Evolutionary conservation across 805 yeast species (phyloP).

Genomic region (Pichia ethanolica): DNA sequence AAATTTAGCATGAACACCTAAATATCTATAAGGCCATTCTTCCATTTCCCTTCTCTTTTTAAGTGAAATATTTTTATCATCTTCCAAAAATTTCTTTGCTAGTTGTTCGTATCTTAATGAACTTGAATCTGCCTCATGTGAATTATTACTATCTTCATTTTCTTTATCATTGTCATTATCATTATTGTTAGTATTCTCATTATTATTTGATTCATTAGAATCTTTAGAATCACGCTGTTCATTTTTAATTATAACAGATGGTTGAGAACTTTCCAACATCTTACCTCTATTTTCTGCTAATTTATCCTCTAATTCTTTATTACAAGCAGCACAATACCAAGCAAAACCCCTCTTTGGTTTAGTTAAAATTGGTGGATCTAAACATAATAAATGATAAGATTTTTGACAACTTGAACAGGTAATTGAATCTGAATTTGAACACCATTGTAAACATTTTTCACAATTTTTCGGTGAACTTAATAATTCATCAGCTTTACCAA

Average conservation of each 20-base stretch:
- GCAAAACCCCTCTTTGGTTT: slow-evolving; percentile 85
- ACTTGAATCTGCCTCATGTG: slow-evolving; percentile 10
- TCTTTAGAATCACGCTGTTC: neutral
- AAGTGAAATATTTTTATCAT: slow-evolving; percentile 35
- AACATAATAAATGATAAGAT: slow-evolving; percentile 72
- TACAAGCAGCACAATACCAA: slow-evolving; percentile 82
- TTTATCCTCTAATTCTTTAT: slow-evolving; percentile 47
- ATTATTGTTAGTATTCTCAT: too few relatives aligned
- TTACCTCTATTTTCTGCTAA: slow-evolving; percentile 29
- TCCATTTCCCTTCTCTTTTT: slow-evolving; percentile 47
- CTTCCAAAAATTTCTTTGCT: slow-evolving; percentile 45
- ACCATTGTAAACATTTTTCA: slow-evolving; percentile 79
- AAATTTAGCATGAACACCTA: slow-evolving; percentile 65
- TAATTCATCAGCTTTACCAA: slow-evolving; percentile 55
- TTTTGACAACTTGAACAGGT: slow-evolving; percentile 72
- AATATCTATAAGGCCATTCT: slow-evolving; percentile 76
- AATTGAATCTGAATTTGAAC: slow-evolving; percentile 63
- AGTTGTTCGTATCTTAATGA: slow-evolving; percentile 44
- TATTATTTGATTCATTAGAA: neutral
- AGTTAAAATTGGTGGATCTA: slow-evolving; percentile 72
- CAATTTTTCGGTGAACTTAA: slow-evolving; percentile 62
- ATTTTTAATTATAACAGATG: slow-evolving; percentile 17
- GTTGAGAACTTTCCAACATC: slow-evolving; percentile 24
- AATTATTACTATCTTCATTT: neutral
- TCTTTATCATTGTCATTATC: too few relatives aligned